phyloP scores from a whole-genome alignment of 2,329 filamentous ascomycete species.

The Clarireedia monteithiana region DNA sequence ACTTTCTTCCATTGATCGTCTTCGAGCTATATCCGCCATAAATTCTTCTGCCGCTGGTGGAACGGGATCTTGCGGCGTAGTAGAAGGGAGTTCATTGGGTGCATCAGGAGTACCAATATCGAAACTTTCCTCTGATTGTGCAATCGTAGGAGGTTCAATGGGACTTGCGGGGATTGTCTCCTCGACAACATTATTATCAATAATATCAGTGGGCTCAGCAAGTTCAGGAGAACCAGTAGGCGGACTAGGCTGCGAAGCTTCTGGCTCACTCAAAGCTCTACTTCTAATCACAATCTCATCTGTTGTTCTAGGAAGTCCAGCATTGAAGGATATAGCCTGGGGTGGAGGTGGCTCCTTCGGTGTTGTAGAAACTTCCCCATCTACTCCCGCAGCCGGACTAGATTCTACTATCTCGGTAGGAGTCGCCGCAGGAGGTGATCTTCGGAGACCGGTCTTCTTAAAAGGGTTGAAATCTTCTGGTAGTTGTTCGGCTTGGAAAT shows the following conservation, averaged over 20 bases:
- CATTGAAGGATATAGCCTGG: neutral
- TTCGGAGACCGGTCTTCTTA: conserved; percentile 13
- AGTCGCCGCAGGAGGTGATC: conserved; percentile 10
- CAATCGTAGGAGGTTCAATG: neutral
- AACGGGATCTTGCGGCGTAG: conserved; percentile 1
- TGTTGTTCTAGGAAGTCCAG: neutral
- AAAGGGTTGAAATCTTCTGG: conserved; percentile 12
- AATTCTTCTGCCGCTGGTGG: neutral
- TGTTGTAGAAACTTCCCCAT: conserved; percentile 2
- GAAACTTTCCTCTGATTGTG: neutral
- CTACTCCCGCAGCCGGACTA: neutral
- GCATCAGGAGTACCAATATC: neutral
- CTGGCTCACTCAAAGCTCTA: neutral
- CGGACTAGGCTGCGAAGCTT: neutral
- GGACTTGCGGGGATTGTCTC: neutral
- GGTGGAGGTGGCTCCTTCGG: conserved; percentile 13
- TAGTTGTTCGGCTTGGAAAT: neutral
- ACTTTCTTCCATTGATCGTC: neutral
- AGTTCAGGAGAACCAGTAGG: neutral
- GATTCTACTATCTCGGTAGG: neutral
- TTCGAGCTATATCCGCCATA: neutral
- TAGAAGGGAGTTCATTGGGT: neutral
- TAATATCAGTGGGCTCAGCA: conserved; percentile 1
- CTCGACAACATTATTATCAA: neutral
- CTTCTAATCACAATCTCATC: conserved; percentile 2